phyloP scores from a whole-genome alignment of 2,329 filamentous ascomycete species.

The Trichoderma polysporum region DNA sequence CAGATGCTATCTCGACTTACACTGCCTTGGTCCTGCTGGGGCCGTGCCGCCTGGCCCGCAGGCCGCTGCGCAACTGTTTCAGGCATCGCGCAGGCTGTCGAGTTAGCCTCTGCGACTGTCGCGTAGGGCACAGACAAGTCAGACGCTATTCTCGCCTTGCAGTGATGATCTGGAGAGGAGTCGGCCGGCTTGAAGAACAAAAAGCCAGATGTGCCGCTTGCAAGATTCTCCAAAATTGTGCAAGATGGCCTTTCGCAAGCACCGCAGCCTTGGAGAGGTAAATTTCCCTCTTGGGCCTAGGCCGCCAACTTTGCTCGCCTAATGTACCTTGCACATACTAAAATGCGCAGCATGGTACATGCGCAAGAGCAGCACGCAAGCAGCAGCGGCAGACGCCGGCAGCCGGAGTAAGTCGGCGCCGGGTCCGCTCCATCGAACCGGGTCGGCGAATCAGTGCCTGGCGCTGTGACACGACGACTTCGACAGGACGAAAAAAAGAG shows the following conservation, averaged over 20 bases:
- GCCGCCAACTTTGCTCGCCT: not conserved
- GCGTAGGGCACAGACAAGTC: not conserved
- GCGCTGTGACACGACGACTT: constrained; percentile 9
- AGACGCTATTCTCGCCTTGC: not conserved
- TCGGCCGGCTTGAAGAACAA: not conserved
- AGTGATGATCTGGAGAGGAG: not conserved
- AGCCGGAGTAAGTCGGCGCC: constrained; percentile 15
- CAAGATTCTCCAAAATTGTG: constrained; percentile 10
- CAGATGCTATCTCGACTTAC: constrained; percentile 27
- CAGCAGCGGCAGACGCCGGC: constrained; percentile 2
- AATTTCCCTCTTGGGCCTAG: constrained; percentile 5
- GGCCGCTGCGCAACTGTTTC: constrained; percentile 30
- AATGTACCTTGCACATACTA: not conserved
- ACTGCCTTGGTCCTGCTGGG: constrained; percentile 26
- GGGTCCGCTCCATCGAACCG: not conserved
- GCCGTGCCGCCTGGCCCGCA: constrained; percentile 29
- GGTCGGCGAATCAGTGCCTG: constrained; percentile 17
- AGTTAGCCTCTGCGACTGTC: not conserved
- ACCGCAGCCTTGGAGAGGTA: not conserved
- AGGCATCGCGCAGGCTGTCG: constrained; percentile 27
- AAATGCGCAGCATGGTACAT: not conserved
- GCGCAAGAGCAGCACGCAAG: not conserved
- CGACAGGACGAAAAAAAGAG: not conserved
- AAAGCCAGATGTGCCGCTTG: not conserved
- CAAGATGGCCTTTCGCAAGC: constrained; percentile 20